phyloP scores from a whole-genome alignment of 768 basidiomycete species.

The Glaciozyma martinii region DNA sequence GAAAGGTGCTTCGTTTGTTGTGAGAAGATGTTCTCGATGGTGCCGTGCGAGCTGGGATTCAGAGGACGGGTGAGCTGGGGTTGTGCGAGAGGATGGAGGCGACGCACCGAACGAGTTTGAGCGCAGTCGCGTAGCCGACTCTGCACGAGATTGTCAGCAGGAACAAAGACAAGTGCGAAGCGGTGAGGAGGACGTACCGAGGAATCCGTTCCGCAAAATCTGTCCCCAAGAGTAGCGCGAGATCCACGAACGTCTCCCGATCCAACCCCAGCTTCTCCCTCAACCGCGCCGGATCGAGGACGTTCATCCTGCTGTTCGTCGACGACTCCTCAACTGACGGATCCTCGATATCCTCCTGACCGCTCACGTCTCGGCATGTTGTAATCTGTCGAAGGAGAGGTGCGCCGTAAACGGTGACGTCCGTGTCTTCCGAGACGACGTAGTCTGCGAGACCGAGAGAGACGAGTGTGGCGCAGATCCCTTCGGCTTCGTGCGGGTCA shows the following conservation, averaged over 20 bases:
- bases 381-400: conserved; percentile 6
- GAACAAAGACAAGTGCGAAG: background rate
- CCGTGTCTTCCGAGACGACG: conserved; percentile 30
- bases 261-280: conserved; percentile 6
- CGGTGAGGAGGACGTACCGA: background rate
- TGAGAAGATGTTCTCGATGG: conserved; percentile 14
- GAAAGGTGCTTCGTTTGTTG: background rate
- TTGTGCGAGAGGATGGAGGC: background rate
- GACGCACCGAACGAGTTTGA: conserved; percentile 3
- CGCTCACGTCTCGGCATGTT: background rate
- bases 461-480: conserved; percentile 18
- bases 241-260: conserved; percentile 18
- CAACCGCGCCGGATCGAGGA: conserved; percentile 9
- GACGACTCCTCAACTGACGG: too few species aligned
- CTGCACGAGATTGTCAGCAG: too few species aligned
- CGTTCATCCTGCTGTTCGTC: conserved; percentile 3
- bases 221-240: conserved; percentile 21
- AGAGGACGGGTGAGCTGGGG: background rate
- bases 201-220: conserved; percentile 25
- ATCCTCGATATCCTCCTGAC: background rate
- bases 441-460: conserved; percentile 6
- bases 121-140: background rate
- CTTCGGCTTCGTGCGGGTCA: conserved; percentile 25
- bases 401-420: conserved; percentile 24
- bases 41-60: background rate